Evolutionary conservation across 2,329 filamentous ascomycete genomes (phyloP), one percentile per base, ranked within the genome.

Genomic region (Neonectria coccinea): DNA sequence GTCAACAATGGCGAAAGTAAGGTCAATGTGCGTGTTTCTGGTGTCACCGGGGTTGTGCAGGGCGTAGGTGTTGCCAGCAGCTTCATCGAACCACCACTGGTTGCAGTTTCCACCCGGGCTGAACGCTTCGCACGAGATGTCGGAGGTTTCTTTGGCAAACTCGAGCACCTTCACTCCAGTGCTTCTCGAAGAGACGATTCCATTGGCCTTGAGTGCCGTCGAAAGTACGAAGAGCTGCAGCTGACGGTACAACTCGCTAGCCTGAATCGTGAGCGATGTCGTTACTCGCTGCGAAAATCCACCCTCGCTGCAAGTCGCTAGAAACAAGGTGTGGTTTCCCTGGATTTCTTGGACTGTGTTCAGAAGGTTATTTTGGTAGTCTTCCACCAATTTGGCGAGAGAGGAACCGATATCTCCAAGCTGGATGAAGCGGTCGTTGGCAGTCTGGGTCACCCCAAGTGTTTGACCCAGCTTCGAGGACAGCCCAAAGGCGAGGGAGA

Each of bases 261-360:
- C 60, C 56, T 74, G 71, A 18, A 71, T 65, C 2, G 70, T 72
- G 10, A 73, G 62, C 20, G 68, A 71, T 10, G 72, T 68, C 18
- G 70, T 70, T 22, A 73, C 66, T 8, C 72, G 65, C 59, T 73
- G 68, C 5, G 70, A 72, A 61, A 74, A 73, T 12, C 68, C 71
- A 14, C 71, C 72, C 2, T 70, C 55, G 44, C 61, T 60, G 16
- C 64, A 66, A 7, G 71, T 65, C 4, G 69, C 66, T 10, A 66
- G 53, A 53, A 74, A 73, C 14, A 67, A 48, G 2, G 65, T 68
- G 36, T 68, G 61, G 62, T 72, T 67, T 27, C 67, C 48, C 41
- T 74, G 72, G 2, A 74, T 64, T 12, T 63, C 44, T 29, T 68
- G 56, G 18, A 71, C 57, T 2, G 69, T 62, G 10, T 45, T 25